A percentile compares a stretch with the other conserved stretches of the same genome.
Evolutionary conservation across 768 basidiomycete genomes (phyloP).

Genomic region (Podaxis sp.): DNA sequence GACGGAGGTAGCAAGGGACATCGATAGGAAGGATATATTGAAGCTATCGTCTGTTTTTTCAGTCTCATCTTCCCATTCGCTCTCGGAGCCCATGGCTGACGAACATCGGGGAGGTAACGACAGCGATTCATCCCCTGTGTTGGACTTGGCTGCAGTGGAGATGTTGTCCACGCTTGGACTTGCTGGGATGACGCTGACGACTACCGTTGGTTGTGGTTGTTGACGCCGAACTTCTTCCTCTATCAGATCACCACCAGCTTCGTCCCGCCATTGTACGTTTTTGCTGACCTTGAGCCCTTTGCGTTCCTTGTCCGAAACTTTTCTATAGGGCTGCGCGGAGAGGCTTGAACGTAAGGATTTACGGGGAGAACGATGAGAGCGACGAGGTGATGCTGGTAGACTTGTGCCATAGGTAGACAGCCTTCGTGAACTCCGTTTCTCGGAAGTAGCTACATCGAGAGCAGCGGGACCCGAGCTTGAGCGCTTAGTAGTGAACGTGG

Average conservation of each 20-base stretch:
- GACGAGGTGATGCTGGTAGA: conserved; percentile 51
- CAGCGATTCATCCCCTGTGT: conserved; percentile 24
- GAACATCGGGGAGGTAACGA: conserved; percentile 19
- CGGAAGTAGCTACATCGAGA: conserved; percentile 31
- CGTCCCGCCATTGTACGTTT: conserved; percentile 85
- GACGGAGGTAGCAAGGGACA: conserved; percentile 40
- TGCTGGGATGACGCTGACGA: conserved; percentile 43
- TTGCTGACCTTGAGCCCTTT: conserved; percentile 58
- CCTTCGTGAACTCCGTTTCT: conserved; percentile 32
- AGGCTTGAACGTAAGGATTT: conserved; percentile 72
- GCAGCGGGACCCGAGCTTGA: conserved; percentile 51
- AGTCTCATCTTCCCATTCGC: conserved; percentile 89
- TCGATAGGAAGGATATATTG: conserved; percentile 50
- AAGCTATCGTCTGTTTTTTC: conserved; percentile 82
- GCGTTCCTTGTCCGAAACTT: conserved; percentile 64
- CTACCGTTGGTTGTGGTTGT: conserved; percentile 26
- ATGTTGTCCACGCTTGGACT: conserved; percentile 34
- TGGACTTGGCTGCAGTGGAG: conserved; percentile 23
- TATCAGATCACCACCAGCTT: conserved; percentile 80
- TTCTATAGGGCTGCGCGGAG: conserved; percentile 57
- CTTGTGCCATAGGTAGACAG: conserved; percentile 40
- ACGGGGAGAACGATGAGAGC: conserved; percentile 59
- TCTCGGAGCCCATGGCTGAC: conserved; percentile 65
- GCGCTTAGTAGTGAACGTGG: conserved; percentile 47
- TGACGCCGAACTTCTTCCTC: conserved; percentile 47